Percentiles rank a stretch among this genome's conserved stretches.
phyloP scores from a whole-genome alignment of 2,329 filamentous ascomycete species.

The Trichoderma sp. region DNA sequence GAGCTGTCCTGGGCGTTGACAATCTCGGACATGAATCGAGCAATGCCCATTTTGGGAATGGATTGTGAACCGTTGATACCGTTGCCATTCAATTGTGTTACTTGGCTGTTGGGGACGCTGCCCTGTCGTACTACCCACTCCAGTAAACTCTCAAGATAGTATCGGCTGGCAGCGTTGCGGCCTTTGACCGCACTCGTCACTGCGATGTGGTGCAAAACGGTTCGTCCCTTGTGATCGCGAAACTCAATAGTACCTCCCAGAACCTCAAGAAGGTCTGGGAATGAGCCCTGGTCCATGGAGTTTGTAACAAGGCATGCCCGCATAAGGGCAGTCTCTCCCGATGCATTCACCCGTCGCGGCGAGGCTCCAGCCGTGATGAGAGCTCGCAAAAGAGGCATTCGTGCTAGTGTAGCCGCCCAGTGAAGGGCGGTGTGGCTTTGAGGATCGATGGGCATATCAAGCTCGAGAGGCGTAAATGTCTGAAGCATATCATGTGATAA shows the following conservation, averaged over 20 bases:
- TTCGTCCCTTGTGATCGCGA: conserved; percentile 82
- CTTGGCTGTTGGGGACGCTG: conserved; percentile 56
- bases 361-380: conserved; percentile 82
- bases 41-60: conserved; percentile 74
- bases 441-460: conserved; percentile 89
- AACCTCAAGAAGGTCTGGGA: conserved; percentile 85
- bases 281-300: conserved; percentile 85
- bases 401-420: conserved; percentile 91
- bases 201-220: conserved; percentile 93
- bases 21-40: conserved; percentile 93
- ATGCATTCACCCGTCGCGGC: conserved; percentile 81
- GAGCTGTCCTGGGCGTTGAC: conserved; percentile 93
- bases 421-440: conserved; percentile 88
- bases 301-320: conserved; percentile 91
- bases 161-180: conserved; percentile 84
- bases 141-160: conserved; percentile 90
- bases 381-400: conserved; percentile 75
- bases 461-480: conserved; percentile 71
- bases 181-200: conserved; percentile 95
- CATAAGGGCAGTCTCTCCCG: conserved; percentile 90
- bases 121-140: conserved; percentile 92
- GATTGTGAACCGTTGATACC: conserved; percentile 41
- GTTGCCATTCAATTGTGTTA: conserved; percentile 33
- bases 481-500: conserved; percentile 71
- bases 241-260: conserved; percentile 88